These are phyloP conservation scores for Daedaleopsis nitida DNA, from an alignment of 768 basidiomycete species.

Conservation along the genomic window DNA sequence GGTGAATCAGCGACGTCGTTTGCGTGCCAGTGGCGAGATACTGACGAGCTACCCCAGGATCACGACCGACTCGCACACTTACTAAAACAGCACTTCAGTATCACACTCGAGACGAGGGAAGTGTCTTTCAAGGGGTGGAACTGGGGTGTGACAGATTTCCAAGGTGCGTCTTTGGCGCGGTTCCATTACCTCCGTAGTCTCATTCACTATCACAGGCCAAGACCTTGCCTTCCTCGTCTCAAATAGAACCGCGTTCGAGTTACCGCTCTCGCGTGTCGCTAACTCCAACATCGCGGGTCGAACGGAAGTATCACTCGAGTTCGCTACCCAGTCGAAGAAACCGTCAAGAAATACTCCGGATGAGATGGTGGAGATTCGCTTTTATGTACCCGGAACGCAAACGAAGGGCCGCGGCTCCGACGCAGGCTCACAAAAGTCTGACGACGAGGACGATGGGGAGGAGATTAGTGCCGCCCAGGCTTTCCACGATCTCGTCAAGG, in stretches of 20 bases:
- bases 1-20: constrained; percentile 44
- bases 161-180: constrained; percentile 55
- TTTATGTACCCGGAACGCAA: constrained; percentile 88
- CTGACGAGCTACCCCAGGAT: constrained; percentile 55
- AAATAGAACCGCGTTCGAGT: constrained; percentile 85
- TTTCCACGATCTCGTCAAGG: constrained; percentile 95
- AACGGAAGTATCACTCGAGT: constrained; percentile 99
- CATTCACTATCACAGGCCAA: constrained; percentile 54
- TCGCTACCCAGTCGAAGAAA: constrained; percentile 57
- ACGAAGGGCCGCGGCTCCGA: constrained; percentile 65
- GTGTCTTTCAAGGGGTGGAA: constrained; percentile 95
- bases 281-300: constrained; percentile 98
- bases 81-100: constrained; percentile 84
- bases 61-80: constrained; percentile 81
- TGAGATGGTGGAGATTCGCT: constrained; percentile 94
- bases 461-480: constrained; percentile 92
- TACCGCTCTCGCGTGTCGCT: constrained; percentile 83
- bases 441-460: constrained; percentile 60
- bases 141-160: constrained; percentile 95
- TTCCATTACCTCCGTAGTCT: constrained; percentile 1
- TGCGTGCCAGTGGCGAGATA: background rate
- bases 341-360: constrained; percentile 52
- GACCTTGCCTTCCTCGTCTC: constrained; percentile 91
- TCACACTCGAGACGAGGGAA: constrained; percentile 86
- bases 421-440: constrained; percentile 72